These are phyloP conservation scores for Hypocrella siamensis DNA, from an alignment of 2,329 filamentous ascomycete species.

Conservation along the genomic window DNA sequence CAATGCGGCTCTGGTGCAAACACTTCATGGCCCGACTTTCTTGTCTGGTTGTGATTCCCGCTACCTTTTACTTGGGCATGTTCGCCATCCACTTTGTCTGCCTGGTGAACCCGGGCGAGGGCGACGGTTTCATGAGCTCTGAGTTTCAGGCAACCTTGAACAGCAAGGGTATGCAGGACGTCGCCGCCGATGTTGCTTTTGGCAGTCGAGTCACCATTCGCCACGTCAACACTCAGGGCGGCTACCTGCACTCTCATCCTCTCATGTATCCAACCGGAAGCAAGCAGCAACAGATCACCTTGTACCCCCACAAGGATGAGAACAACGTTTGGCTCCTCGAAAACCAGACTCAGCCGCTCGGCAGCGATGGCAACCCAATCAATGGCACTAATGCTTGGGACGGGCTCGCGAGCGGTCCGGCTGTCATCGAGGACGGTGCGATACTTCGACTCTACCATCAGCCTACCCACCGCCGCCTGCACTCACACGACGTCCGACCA, in stretches of 20 bases:
- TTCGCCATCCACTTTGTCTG: conserved; percentile 94
- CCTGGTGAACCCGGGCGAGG: conserved; percentile 86
- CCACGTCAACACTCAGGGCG: conserved; percentile 94
- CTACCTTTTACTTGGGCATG: conserved; percentile 89
- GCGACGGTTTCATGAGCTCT: conserved; percentile 98
- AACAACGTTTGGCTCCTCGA: conserved; percentile 93
- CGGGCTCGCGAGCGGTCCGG: conserved; percentile 39
- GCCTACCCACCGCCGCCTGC: conserved; percentile 72
- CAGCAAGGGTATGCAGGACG: conserved; percentile 90
- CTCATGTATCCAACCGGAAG: conserved; percentile 97
- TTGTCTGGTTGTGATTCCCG: conserved; percentile 78
- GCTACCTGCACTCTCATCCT: conserved; percentile 89
- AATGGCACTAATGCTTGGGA: conserved; percentile 80
- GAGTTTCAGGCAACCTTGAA: conserved; percentile 98
- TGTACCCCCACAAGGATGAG: conserved; percentile 97
- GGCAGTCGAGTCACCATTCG: conserved; percentile 77
- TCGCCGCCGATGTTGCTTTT: conserved; percentile 79
- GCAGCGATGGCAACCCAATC: conserved; percentile 57
- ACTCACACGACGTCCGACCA: conserved; percentile 87
- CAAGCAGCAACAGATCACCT: conserved; percentile 96
- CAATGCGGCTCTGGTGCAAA: conserved; percentile 75
- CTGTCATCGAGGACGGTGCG: conserved; percentile 64
- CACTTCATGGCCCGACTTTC: conserved; percentile 85
- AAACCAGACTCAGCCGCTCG: conserved; percentile 87
- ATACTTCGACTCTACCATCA: conserved; percentile 73